These are phyloP conservation scores for Saccharomyces eubayanus DNA, from an alignment of 805 yeast species.

Conservation along the genomic window DNA sequence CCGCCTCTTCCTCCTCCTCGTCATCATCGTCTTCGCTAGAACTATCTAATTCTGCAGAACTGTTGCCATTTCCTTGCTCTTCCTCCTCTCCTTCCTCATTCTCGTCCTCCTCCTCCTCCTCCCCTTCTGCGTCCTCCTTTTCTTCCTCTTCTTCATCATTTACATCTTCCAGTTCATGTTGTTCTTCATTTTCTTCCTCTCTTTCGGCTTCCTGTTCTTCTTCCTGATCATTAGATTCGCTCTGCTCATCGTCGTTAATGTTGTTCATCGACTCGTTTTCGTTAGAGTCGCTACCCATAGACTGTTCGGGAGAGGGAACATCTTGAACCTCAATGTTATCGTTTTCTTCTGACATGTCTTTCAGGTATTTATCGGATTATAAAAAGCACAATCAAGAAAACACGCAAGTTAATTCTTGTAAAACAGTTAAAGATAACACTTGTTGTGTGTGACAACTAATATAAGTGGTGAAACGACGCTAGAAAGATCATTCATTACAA, in stretches of 20 bases:
- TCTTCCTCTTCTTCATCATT: constrained; percentile 13
- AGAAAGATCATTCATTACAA: neutral
- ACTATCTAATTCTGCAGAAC: constrained; percentile 31
- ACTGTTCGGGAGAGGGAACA: neutral
- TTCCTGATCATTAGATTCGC: neutral
- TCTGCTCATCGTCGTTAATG: neutral
- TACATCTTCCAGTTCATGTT: constrained; percentile 3
- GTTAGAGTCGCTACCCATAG: neutral
- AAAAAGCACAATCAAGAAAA: neutral
- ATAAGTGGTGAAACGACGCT: neutral
- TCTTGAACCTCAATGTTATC: neutral
- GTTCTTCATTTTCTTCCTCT: neutral
- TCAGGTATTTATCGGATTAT: neutral
- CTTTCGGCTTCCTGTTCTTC: neutral
- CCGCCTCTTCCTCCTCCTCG: constrained; percentile 2
- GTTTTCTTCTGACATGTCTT: neutral
- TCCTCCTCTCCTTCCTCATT: constrained; percentile 9
- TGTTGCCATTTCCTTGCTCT: constrained; percentile 6
- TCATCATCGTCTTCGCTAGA: constrained; percentile 15
- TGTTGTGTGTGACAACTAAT: neutral
- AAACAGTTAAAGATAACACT: neutral
- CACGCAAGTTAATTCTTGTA: neutral
- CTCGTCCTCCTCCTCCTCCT: constrained; percentile 13
- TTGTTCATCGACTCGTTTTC: neutral
- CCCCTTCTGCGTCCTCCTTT: constrained; percentile 6